A percentile compares a stretch with the other conserved stretches of the same genome.
phyloP scores from a whole-genome alignment of 179 eudicot genomes.

The Spinacia oleracea region DNA sequence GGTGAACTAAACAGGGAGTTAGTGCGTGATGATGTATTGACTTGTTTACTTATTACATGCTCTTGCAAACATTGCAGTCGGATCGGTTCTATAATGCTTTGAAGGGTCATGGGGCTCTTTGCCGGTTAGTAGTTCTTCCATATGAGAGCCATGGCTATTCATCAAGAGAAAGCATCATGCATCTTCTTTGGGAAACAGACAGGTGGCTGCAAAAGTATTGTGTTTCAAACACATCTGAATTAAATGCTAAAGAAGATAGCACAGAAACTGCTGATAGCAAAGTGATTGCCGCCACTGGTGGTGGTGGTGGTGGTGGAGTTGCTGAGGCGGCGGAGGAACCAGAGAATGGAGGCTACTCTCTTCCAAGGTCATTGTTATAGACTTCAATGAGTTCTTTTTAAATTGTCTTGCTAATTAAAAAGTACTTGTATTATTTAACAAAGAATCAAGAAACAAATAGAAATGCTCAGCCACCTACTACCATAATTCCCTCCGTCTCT shows the following conservation, averaged over 20 bases:
- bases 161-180: slow-evolving; percentile 96
- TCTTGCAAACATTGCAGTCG: slow-evolving; percentile 52
- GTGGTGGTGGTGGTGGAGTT: slow-evolving; percentile 10
- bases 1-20: no score
- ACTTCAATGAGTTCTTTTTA: not conserved
- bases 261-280: slow-evolving; percentile 10
- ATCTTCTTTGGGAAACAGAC: slow-evolving; percentile 95
- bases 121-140: slow-evolving; percentile 41
- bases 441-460: no score
- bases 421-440: no score
- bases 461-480: no score
- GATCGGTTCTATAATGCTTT: slow-evolving; percentile 88
- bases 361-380: slow-evolving; percentile 9
- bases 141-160: slow-evolving; percentile 81
- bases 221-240: slow-evolving; percentile 46
- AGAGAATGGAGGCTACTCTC: slow-evolving; percentile 7
- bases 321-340: slow-evolving; percentile 5
- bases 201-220: slow-evolving; percentile 93
- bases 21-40: not conserved
- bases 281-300: slow-evolving; percentile 3
- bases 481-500: no score
- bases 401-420: no score
- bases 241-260: slow-evolving; percentile 28
- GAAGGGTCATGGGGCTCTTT: slow-evolving; percentile 95
- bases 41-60: slow-evolving; percentile 1